Evolutionary conservation across 805 yeast genomes (phyloP).

Genomic region (Pichia nanzhaoensis): DNA sequence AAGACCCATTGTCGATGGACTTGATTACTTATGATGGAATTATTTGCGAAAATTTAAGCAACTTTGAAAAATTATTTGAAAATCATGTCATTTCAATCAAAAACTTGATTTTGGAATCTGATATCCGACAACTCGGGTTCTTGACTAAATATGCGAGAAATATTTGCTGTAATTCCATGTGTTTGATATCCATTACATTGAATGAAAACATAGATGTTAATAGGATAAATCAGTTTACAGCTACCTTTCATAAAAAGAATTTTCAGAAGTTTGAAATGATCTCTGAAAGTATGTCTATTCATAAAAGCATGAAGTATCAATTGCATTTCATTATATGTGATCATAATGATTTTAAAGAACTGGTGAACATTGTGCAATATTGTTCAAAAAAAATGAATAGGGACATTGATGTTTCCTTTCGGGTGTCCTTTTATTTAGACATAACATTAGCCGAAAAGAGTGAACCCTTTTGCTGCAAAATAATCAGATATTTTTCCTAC

Average conservation of each 20-base stretch:
- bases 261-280: background rate
- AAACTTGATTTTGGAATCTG: background rate
- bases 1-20: background rate
- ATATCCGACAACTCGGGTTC: background rate
- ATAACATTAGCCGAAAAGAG: background rate
- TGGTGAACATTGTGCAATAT: background rate
- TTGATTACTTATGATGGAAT: background rate
- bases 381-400: background rate
- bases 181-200: background rate
- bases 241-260: conserved; percentile 1
- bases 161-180: background rate
- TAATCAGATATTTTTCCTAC: background rate
- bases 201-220: background rate
- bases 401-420: background rate
- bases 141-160: background rate
- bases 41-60: background rate
- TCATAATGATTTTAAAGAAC: conserved; percentile 2
- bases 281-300: background rate
- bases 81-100: background rate
- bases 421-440: background rate
- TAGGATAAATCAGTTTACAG: background rate
- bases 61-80: background rate
- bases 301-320: background rate
- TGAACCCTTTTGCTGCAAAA: background rate
- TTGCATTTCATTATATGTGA: background rate